A percentile compares a stretch with the other conserved stretches of the same genome.
Evolutionary conservation across 441 rosid species (phyloP).

Genomic region (Mallotus japonicus): DNA sequence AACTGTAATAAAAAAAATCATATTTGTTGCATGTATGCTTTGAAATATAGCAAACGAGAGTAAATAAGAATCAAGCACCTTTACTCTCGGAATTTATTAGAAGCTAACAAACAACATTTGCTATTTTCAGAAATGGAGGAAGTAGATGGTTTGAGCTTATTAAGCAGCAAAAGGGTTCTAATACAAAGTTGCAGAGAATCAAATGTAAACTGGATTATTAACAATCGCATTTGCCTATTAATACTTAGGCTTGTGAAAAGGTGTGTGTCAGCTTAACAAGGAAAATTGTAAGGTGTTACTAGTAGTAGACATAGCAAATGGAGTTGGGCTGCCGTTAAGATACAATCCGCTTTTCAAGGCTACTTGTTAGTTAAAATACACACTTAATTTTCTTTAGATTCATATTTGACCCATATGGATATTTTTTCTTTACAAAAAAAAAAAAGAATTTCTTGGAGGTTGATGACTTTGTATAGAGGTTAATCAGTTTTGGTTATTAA

Average conservation of each 20-base stretch:
- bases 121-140: background rate
- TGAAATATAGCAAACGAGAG: no score
- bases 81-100: no score
- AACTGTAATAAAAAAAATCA: no score
- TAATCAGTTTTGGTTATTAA: no score
- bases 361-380: conserved; percentile 46
- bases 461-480: background rate
- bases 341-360: conserved; percentile 86
- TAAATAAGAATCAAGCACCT: no score
- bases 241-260: background rate
- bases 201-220: background rate
- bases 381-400: background rate
- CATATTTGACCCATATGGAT: no score
- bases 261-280: background rate
- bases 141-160: background rate
- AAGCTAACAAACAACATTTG: no score
- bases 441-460: no score
- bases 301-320: conserved; percentile 52
- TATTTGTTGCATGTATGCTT: no score
- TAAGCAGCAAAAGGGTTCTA: background rate
- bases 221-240: background rate
- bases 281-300: no score
- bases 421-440: no score
- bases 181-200: background rate
- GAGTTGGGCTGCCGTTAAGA: conserved; percentile 75